Conservation (phyloP, 2,329 filamentous ascomycete genomes). For the Colletotrichum karsti region DNA sequence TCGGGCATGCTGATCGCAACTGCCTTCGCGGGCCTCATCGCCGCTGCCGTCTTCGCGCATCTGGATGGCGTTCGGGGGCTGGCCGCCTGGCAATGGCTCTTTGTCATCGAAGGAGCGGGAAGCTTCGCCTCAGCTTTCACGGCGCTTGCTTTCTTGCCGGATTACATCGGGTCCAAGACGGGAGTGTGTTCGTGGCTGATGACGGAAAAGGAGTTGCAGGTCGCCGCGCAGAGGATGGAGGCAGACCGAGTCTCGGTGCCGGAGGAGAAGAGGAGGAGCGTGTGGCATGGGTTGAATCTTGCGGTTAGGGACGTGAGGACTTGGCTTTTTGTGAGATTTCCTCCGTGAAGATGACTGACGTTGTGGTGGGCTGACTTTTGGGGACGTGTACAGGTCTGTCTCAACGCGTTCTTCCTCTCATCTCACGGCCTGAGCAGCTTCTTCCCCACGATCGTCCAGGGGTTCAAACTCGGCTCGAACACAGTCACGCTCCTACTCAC, state of each 20-base stretch:
- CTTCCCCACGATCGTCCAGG: conserved; percentile 44
- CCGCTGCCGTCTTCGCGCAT: conserved; percentile 47
- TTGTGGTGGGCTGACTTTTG: background rate
- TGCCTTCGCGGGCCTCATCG: conserved; percentile 53
- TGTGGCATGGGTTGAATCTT: conserved; percentile 32
- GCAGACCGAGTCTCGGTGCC: conserved; percentile 34
- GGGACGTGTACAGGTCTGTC: conserved; percentile 22
- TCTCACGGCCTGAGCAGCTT: conserved; percentile 36
- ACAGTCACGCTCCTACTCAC: conserved; percentile 41
- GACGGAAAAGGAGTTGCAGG: conserved; percentile 29
- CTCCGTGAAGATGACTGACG: conserved; percentile 17
- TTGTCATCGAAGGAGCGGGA: conserved; percentile 70
- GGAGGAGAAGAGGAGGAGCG: conserved; percentile 12
- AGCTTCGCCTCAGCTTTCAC: conserved; percentile 33
- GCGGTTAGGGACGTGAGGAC: conserved; percentile 34
- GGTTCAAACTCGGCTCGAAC: conserved; percentile 30
- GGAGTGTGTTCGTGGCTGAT: conserved; percentile 28
- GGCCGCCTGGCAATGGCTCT: conserved; percentile 73
- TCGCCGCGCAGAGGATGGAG: conserved; percentile 23
- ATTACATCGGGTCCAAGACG: conserved; percentile 29
- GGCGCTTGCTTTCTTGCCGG: conserved; percentile 34
- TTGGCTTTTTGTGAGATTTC: conserved; percentile 34
- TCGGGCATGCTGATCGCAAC: conserved; percentile 36
- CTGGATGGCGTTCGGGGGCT: conserved; percentile 61
- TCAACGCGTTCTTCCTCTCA: conserved; percentile 32